Evolutionary conservation across 345 rosid species (phyloP).

Genomic region (Brassica cretica): DNA sequence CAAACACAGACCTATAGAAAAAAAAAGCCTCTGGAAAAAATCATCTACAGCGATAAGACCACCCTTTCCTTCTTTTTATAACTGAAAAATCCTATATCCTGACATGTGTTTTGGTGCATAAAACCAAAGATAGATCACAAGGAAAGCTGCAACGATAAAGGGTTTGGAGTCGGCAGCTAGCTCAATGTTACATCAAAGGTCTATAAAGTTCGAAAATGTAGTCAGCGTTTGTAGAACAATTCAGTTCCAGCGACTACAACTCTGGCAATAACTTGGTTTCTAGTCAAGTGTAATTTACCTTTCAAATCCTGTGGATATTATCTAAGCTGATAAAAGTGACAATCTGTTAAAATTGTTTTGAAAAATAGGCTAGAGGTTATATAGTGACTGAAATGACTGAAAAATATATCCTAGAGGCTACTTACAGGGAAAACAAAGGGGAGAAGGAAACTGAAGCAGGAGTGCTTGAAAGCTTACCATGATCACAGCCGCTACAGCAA

Average conservation of each 20-base stretch:
- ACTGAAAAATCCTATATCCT: neutral
- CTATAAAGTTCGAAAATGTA: neutral
- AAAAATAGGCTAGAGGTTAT: too few relatives aligned
- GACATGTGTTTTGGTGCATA: neutral
- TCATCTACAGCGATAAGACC: neutral
- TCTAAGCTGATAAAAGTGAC: neutral
- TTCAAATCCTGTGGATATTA: neutral
- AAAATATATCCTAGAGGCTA: neutral
- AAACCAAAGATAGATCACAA: neutral
- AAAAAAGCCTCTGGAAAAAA: neutral
- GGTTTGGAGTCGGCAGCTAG: neutral
- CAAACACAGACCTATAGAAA: neutral
- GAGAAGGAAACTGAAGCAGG: slow-evolving; percentile 8
- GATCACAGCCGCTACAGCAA: slow-evolving; percentile 62
- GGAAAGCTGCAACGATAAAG: neutral
- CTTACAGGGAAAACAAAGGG: neutral
- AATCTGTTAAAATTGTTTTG: neutral
- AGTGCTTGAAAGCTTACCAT: slow-evolving; percentile 56
- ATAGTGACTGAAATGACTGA: neutral
- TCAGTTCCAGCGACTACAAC: neutral
- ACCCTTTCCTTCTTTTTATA: neutral
- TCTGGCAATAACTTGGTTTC: neutral
- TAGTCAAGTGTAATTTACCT: neutral
- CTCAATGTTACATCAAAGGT: neutral
- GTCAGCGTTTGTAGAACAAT: neutral